Conservation (phyloP, 176 grass and related monocot genomes). For the Ampelocalamus luodianensis region DNA sequence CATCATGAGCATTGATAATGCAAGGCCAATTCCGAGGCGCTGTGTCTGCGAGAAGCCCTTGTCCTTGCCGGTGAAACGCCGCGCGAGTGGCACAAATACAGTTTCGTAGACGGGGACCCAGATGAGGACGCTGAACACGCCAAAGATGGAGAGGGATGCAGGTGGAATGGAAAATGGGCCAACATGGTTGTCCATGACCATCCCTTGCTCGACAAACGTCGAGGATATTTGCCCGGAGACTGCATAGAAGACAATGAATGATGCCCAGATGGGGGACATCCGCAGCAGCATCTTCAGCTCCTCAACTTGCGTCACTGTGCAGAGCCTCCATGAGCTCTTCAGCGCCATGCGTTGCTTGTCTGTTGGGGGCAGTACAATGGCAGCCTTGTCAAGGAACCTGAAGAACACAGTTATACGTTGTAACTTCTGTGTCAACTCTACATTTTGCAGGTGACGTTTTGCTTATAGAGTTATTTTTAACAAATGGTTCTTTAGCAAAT, state of each 20-base stretch:
- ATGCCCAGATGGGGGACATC: conserved; percentile 48
- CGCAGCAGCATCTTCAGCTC: conserved; percentile 50
- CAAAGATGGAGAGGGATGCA: too few relatives aligned
- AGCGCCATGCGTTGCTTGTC: neutral
- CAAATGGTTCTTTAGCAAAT: neutral
- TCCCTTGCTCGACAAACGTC: conserved; percentile 48
- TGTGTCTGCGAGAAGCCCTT: too few relatives aligned
- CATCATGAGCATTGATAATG: too few relatives aligned
- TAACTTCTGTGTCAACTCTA: neutral
- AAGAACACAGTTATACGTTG: neutral
- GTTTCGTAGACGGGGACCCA: too few relatives aligned
- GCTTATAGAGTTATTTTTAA: neutral
- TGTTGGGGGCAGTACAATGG: neutral
- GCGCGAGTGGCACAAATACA: too few relatives aligned
- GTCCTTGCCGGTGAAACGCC: too few relatives aligned
- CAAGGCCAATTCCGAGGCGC: too few relatives aligned
- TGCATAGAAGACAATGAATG: conserved; percentile 34
- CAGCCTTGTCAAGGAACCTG: conserved; percentile 56
- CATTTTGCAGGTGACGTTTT: neutral
- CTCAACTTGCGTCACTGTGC: conserved; percentile 56
- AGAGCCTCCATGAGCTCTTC: conserved; percentile 37
- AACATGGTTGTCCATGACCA: conserved; percentile 45
- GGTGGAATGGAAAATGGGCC: neutral
- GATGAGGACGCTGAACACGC: too few relatives aligned
- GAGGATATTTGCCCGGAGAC: conserved; percentile 32